Evolutionary conservation across 768 basidiomycete genomes (phyloP).

Genomic region (Leucosporidium creatinivorum): DNA sequence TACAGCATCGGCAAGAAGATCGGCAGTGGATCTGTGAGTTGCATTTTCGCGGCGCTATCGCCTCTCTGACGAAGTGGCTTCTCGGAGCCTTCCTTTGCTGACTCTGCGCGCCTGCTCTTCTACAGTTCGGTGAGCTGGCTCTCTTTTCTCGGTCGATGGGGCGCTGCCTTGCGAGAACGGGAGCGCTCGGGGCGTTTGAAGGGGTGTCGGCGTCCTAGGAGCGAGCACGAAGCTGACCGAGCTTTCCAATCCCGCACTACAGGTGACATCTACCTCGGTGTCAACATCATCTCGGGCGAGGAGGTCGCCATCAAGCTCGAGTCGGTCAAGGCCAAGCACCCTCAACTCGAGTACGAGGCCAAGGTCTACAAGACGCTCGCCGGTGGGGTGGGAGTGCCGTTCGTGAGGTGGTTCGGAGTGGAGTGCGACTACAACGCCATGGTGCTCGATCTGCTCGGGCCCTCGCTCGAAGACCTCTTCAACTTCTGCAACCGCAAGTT

Average conservation of each 20-base stretch:
- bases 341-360: slow-evolving; percentile 96
- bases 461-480: slow-evolving; percentile 50
- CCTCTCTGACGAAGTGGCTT: too few relatives aligned
- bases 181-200: too few relatives aligned
- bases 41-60: too few relatives aligned
- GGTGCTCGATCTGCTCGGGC: slow-evolving; percentile 94
- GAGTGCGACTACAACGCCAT: slow-evolving; percentile 99
- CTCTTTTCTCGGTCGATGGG: too few relatives aligned
- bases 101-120: too few relatives aligned
- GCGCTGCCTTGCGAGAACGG: too few relatives aligned
- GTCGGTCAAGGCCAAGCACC: slow-evolving; percentile 99
- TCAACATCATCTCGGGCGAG: slow-evolving; percentile 99
- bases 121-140: neutral
- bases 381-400: slow-evolving; percentile 96
- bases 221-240: too few relatives aligned
- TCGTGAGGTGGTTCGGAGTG: slow-evolving; percentile 69
- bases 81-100: too few relatives aligned
- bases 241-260: neutral
- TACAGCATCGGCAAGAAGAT: slow-evolving; percentile 98
- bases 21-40: slow-evolving; percentile 59
- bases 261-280: slow-evolving; percentile 99
- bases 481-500: slow-evolving; percentile 71
- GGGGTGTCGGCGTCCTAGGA: too few relatives aligned
- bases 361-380: slow-evolving; percentile 85
- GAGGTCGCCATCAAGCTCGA: slow-evolving; percentile 99